phyloP scores from a whole-genome alignment of 2,329 filamentous ascomycete species.

The Botrytis elliptica region DNA sequence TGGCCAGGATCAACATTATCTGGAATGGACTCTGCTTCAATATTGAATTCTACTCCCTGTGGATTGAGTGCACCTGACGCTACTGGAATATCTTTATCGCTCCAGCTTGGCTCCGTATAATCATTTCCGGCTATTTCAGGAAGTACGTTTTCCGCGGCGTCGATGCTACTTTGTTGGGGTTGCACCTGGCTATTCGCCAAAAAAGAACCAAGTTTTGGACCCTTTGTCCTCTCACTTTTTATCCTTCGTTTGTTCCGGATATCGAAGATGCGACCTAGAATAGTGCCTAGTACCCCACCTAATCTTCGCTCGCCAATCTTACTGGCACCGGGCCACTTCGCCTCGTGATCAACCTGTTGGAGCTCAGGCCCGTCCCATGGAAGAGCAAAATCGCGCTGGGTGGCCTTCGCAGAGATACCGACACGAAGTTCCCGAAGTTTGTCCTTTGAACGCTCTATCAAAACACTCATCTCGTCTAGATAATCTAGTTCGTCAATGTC shows the following conservation, averaged over 20 bases:
- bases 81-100: constrained; percentile 22
- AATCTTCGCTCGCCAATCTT: constrained; percentile 61
- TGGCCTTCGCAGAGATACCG: constrained; percentile 59
- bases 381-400: constrained; percentile 53
- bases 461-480: constrained; percentile 75
- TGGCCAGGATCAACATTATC: constrained; percentile 19
- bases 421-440: constrained; percentile 69
- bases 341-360: constrained; percentile 61
- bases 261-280: constrained; percentile 67
- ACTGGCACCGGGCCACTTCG: constrained; percentile 54
- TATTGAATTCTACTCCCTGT: constrained; percentile 26
- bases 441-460: constrained; percentile 68
- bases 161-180: not conserved
- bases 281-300: constrained; percentile 66
- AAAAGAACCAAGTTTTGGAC: not conserved
- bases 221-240: constrained; percentile 32
- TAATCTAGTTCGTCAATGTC: constrained; percentile 83
- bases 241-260: constrained; percentile 43
- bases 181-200: not conserved
- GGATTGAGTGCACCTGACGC: constrained; percentile 25
- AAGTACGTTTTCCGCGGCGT: not conserved
- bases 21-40: constrained; percentile 22
- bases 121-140: not conserved
- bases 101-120: not conserved
- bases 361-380: constrained; percentile 62